Conservation (phyloP, 768 basidiomycete genomes). For the Tulasnella sp. region DNA sequence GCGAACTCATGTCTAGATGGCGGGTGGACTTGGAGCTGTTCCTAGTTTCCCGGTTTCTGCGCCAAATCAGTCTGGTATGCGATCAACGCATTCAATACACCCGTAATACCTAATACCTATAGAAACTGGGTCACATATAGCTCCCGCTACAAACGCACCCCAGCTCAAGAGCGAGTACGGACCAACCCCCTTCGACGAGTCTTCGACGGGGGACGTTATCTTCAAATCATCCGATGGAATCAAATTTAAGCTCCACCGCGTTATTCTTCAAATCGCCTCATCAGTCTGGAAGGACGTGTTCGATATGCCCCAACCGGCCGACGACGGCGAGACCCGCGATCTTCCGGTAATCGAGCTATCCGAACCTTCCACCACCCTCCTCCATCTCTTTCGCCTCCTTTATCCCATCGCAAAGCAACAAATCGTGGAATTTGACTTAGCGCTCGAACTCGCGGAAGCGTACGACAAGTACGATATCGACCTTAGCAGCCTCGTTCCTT, state of each 20-base stretch:
- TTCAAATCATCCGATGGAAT: background rate
- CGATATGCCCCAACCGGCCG: background rate
- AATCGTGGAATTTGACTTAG: background rate
- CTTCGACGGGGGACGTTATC: slow-evolving; percentile 1
- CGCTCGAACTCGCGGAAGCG: background rate
- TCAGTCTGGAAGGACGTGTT: slow-evolving; percentile 1
- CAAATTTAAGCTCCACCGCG: background rate
- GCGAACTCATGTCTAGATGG: too few relatives aligned
- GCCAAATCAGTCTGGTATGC: background rate
- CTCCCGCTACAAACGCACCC: background rate
- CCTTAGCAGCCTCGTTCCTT: background rate
- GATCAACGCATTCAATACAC: background rate
- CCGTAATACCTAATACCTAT: background rate
- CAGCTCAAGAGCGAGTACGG: background rate
- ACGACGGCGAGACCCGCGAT: background rate
- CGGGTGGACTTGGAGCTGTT: background rate
- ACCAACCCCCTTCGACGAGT: background rate
- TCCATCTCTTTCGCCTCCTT: background rate
- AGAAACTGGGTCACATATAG: background rate
- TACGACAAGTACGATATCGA: slow-evolving; percentile 12
- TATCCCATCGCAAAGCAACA: background rate
- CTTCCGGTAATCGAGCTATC: slow-evolving; percentile 7
- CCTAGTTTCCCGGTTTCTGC: background rate
- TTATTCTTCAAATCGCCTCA: slow-evolving; percentile 6
- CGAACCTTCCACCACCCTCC: background rate